These are phyloP conservation scores for Sugiyamaella marilandica DNA, from an alignment of 805 yeast species.

Conservation along the genomic window DNA sequence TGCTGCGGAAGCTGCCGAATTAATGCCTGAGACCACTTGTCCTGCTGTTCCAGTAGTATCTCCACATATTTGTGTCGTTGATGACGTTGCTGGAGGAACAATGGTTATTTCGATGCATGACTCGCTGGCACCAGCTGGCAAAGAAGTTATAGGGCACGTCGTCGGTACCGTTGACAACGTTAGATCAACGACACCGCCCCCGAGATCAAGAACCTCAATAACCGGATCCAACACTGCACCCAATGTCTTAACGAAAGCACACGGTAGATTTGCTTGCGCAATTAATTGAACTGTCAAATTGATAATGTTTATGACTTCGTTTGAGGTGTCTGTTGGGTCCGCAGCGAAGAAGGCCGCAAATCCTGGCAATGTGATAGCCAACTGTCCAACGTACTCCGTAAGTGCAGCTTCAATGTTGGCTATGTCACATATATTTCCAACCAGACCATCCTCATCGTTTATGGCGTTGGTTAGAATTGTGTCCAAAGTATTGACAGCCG, in stretches of 20 bases:
- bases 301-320: neutral
- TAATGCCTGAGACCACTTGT: neutral
- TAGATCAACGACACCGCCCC: neutral
- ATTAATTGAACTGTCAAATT: neutral
- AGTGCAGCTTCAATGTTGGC: constrained; percentile 1
- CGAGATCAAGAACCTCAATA: neutral
- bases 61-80: neutral
- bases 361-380: neutral
- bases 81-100: neutral
- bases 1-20: neutral
- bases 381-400: neutral
- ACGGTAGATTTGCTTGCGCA: neutral
- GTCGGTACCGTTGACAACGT: neutral
- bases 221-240: neutral
- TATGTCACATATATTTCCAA: neutral
- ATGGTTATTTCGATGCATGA: constrained; percentile 1
- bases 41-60: constrained; percentile 4
- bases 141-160: neutral
- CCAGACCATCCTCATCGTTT: neutral
- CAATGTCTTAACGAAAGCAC: neutral
- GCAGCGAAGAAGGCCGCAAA: neutral
- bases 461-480: neutral
- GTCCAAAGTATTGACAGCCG: neutral
- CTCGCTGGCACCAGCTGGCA: neutral
- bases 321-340: neutral